Conservation (phyloP, 768 basidiomycete genomes). For the Macrolepiota fuliginosa region DNA sequence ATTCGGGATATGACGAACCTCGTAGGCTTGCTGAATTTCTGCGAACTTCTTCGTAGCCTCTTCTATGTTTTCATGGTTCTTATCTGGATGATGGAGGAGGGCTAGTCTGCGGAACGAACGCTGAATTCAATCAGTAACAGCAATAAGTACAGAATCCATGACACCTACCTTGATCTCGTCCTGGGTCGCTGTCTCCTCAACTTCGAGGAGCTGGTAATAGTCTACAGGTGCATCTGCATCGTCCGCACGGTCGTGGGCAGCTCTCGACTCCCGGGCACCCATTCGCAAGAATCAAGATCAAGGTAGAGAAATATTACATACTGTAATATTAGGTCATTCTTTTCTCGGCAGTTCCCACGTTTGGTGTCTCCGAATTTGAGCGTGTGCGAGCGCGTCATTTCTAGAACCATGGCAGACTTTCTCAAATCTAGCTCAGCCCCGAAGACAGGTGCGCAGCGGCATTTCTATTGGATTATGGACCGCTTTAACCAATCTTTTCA, state of each 20-base stretch:
- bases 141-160: not conserved
- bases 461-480: not conserved
- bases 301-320: not conserved
- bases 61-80: constrained; percentile 80
- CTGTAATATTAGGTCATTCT: not conserved
- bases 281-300: constrained; percentile 31
- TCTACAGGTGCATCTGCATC: constrained; percentile 38
- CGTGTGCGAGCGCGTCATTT: not conserved
- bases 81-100: constrained; percentile 83
- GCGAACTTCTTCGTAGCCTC: constrained; percentile 88
- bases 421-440: constrained; percentile 36
- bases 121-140: constrained; percentile 32
- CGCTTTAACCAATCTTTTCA: constrained; percentile 15
- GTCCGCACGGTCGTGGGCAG: constrained; percentile 24
- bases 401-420: constrained; percentile 50
- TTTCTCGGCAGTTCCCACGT: constrained; percentile 8
- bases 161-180: constrained; percentile 83
- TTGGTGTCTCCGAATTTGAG: not conserved
- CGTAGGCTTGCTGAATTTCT: constrained; percentile 90
- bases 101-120: constrained; percentile 83
- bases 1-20: constrained; percentile 44
- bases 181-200: constrained; percentile 76
- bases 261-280: constrained; percentile 69
- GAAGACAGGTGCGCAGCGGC: not conserved
- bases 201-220: constrained; percentile 80